A percentile compares a stretch with the other conserved stretches of the same genome.
Conservation (phyloP, 2,329 filamentous ascomycete genomes). For the Fusarium pseudograminearum region DNA sequence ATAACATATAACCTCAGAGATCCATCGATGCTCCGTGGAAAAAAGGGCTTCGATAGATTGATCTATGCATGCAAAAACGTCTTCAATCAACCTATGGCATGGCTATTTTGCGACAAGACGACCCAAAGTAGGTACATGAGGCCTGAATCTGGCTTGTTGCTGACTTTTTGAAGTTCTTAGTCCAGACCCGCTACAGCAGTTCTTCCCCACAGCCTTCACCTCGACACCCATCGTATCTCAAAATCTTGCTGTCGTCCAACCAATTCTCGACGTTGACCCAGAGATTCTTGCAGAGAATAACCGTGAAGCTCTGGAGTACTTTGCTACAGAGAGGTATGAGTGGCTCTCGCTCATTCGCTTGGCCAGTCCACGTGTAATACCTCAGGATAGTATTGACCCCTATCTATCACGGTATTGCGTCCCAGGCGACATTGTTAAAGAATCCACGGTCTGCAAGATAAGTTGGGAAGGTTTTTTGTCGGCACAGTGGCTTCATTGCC, state of each 20-base stretch:
- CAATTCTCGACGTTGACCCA: conserved; percentile 45
- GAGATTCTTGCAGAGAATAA: conserved; percentile 52
- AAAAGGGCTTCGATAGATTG: conserved; percentile 83
- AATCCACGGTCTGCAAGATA: conserved; percentile 60
- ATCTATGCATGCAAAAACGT: conserved; percentile 84
- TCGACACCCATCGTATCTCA: conserved; percentile 43
- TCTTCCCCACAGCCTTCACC: conserved; percentile 59
- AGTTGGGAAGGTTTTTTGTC: conserved; percentile 71
- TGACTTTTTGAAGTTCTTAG: conserved; percentile 56
- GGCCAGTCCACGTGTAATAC: conserved; percentile 71
- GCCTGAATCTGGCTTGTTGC: conserved; percentile 25
- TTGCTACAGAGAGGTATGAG: conserved; percentile 74
- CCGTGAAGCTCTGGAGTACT: conserved; percentile 69
- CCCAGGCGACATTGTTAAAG: conserved; percentile 56
- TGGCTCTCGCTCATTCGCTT: conserved; percentile 79
- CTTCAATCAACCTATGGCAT: conserved; percentile 73
- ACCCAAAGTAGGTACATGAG: conserved; percentile 40
- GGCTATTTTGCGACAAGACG: conserved; percentile 80
- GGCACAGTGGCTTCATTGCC: conserved; percentile 63
- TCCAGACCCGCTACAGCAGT: conserved; percentile 62
- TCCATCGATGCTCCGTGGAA: conserved; percentile 83
- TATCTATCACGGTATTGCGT: conserved; percentile 76
- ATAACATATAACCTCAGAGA: conserved; percentile 81
- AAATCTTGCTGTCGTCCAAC: conserved; percentile 38
- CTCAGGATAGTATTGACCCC: conserved; percentile 71